phyloP scores from a whole-genome alignment of 495 filamentous ascomycete genomes.

The Aspergillus leporis region DNA sequence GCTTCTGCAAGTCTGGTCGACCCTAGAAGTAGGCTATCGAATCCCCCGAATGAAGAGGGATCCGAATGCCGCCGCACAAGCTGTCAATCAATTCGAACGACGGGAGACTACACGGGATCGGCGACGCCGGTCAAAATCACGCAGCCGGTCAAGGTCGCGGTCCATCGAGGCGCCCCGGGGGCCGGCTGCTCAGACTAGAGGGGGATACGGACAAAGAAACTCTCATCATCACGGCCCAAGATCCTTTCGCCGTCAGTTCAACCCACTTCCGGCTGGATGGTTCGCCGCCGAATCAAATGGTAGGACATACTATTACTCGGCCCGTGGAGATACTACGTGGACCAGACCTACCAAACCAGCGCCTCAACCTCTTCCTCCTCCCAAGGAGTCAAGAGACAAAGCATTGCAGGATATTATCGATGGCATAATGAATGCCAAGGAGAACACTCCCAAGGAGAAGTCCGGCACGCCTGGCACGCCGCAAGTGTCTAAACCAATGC shows the following conservation, averaged over 20 bases:
- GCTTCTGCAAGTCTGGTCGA: constrained; percentile 83
- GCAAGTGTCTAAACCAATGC: constrained; percentile 50
- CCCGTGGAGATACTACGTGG: constrained; percentile 76
- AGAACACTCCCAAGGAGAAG: constrained; percentile 65
- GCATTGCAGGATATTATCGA: constrained; percentile 83
- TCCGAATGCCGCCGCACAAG: constrained; percentile 47
- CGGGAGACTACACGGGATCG: constrained; percentile 66
- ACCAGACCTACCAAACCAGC: constrained; percentile 68
- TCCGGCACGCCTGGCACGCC: constrained; percentile 50
- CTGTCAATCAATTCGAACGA: constrained; percentile 64
- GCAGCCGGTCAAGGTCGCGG: constrained; percentile 54
- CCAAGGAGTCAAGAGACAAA: constrained; percentile 67
- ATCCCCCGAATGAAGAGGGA: constrained; percentile 83
- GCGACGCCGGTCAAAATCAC: constrained; percentile 51
- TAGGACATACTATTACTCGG: constrained; percentile 77
- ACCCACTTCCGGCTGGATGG: constrained; percentile 76
- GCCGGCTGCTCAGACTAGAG: constrained; percentile 55
- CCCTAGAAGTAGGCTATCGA: constrained; percentile 87
- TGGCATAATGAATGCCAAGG: constrained; percentile 70
- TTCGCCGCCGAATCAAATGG: constrained; percentile 70
- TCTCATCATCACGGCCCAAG: constrained; percentile 58
- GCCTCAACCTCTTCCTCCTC: constrained; percentile 57
- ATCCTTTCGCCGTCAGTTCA: constrained; percentile 53
- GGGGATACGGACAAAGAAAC: constrained; percentile 62
- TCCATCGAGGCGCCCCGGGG: constrained; percentile 54